Base-by-base conservation (phyloP, 2,329 filamentous ascomycete genomes). In the Verticillium tricorpus region DNA sequence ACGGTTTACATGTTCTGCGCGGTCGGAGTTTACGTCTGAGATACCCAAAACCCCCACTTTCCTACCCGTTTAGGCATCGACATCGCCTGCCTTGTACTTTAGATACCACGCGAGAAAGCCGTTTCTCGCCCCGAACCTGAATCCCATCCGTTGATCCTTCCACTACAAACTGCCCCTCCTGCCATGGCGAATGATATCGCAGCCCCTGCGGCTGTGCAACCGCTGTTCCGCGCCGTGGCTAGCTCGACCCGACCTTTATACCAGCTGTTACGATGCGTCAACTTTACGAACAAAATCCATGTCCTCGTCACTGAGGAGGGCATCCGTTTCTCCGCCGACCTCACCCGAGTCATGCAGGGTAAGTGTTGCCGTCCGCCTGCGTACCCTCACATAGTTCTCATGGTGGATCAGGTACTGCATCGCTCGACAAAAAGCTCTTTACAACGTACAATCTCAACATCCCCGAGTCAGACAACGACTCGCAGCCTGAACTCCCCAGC, bases 1-100 rank as follows among this genome's bases (percentile, higher is more conserved):
- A 89, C 94, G 58, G 93, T 99, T 56, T 97, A 95, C 80, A 97
- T 97, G 90, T 98, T 99, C 79, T 99, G 95, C 79, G 95, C 93
- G 64, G 95, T 95, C 74, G 95, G 95, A 75, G 95, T 99, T 73
- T 98, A 99, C 88, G 92, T 99, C 76, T 99, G 86, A 82, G 75
- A 86, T 79, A 81, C 78, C 79, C 76, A 70, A 63, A 66, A 69
- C 60, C 32, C n/a, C 31, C 54, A 34, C 31, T 37, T 59, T 68
- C 67, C 67, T 63, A 61, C 59, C 66, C 68, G 28, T 32, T 22
- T 35, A 39, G 57, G 37, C 57, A 28, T 40, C 56, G 63, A 60
- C 63, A 55, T 56, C 59, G 57, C 60, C 64, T 56, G 55, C 64
- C 61, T 62, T 66, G 64, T 66, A 66, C 63, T 61, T 60, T 66